phyloP scores from a whole-genome alignment of 768 basidiomycete genomes.

The Dendrothele bispora region DNA sequence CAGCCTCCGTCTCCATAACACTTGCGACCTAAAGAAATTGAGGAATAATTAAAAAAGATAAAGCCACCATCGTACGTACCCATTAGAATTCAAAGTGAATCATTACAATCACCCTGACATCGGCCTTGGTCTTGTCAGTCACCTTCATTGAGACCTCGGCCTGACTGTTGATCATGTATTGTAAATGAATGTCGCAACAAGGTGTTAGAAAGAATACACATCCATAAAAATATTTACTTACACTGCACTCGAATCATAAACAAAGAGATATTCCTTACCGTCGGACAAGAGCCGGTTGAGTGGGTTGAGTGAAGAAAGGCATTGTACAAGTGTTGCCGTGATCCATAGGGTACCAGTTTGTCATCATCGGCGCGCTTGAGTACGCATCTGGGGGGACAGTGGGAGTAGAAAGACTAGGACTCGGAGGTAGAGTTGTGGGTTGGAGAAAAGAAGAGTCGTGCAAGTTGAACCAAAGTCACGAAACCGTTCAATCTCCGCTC shows the following conservation, averaged over 20 bases:
- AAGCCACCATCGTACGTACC: no score
- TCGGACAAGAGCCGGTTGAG: constrained; percentile 85
- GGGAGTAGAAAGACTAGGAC: no score
- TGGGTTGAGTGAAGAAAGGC: constrained; percentile 85
- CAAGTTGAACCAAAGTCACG: no score
- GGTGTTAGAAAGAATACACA: not conserved
- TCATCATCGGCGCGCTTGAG: constrained; percentile 78
- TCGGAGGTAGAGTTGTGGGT: no score
- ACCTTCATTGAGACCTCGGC: constrained; percentile 94
- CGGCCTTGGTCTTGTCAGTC: constrained; percentile 95
- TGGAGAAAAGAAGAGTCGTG: no score
- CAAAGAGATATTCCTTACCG: constrained; percentile 96
- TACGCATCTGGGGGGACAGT: no score
- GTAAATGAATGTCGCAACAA: constrained; percentile 38
- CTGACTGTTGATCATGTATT: constrained; percentile 79
- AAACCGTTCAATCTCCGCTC: no score
- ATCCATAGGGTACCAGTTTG: constrained; percentile 95
- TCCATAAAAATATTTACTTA: constrained; percentile 35
- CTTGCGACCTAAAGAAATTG: constrained; percentile 66
- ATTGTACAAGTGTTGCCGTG: constrained; percentile 96
- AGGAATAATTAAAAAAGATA: no score
- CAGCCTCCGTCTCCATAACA: constrained; percentile 81
- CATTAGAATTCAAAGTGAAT: no score
- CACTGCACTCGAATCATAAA: constrained; percentile 93
- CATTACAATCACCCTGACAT: constrained; percentile 56